Evolutionary conservation across 1,284 basidiomycete species (phyloP).

Genomic region (Austroboletus niveus): DNA sequence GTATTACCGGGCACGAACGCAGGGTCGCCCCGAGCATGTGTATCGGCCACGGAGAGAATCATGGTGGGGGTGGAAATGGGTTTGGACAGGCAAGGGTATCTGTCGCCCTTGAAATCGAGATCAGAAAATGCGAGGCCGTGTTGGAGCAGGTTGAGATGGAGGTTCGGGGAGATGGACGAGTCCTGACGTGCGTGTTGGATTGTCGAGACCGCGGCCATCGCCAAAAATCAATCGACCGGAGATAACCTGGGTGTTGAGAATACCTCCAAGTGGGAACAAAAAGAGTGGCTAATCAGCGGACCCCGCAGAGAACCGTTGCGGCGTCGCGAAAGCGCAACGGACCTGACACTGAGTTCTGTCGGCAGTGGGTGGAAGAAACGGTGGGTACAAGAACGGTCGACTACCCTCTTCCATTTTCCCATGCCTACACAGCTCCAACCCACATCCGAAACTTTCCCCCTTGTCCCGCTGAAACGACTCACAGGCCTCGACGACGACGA

Average conservation of each 20-base stretch:
- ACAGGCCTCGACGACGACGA: too few relatives aligned
- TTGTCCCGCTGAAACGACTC: not conserved
- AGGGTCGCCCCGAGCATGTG: slow-evolving; percentile 19
- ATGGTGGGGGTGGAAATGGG: slow-evolving; percentile 30
- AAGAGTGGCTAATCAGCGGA: slow-evolving; percentile 2
- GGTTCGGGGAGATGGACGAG: slow-evolving; percentile 30
- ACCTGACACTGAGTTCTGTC: not conserved
- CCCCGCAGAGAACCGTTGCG: not conserved
- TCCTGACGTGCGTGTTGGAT: slow-evolving; percentile 45
- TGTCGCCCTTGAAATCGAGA: slow-evolving; percentile 58
- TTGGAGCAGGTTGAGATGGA: slow-evolving; percentile 44
- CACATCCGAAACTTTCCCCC: not conserved
- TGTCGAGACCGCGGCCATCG: slow-evolving; percentile 48
- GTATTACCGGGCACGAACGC: slow-evolving; percentile 8
- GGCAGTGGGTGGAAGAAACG: not conserved
- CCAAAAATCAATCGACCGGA: slow-evolving; percentile 18
- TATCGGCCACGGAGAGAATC: slow-evolving; percentile 24
- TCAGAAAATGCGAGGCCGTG: slow-evolving; percentile 53
- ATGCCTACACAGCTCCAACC: not conserved
- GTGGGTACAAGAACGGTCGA: slow-evolving; percentile 10
- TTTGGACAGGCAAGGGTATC: slow-evolving; percentile 50
- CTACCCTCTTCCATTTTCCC: slow-evolving; percentile 22
- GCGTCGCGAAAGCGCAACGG: not conserved
- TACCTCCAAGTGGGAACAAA: slow-evolving; percentile 13
- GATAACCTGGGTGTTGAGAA: slow-evolving; percentile 19